Evolutionary conservation across 441 rosid species (phyloP).

Genomic region (Pelargonium fulgidum): DNA sequence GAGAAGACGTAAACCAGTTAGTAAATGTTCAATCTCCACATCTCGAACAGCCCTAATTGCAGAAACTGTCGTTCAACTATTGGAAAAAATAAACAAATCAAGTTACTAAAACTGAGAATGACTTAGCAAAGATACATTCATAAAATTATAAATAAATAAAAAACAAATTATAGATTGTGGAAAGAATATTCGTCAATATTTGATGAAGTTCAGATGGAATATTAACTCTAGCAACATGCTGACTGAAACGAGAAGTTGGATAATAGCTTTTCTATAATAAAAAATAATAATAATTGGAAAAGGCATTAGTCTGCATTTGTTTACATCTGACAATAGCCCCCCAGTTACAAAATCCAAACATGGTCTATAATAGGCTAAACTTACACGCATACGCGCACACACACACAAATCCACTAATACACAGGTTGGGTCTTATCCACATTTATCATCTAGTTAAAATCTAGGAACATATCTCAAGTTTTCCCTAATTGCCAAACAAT

Average conservation of each 20-base stretch:
- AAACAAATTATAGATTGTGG: not conserved
- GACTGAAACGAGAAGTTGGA: constrained; percentile 17
- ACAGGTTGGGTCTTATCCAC: no score
- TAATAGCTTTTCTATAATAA: not conserved
- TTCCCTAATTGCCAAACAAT: no score
- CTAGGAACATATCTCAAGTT: no score
- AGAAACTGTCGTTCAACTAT: constrained; percentile 55
- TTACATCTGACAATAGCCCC: no score
- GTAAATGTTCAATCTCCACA: constrained; percentile 53
- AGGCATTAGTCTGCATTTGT: no score
- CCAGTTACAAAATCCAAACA: no score
- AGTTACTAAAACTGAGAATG: not conserved
- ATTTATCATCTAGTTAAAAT: no score
- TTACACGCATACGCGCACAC: no score
- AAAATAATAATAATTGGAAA: no score
- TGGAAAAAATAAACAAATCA: constrained; percentile 9
- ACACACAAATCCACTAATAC: no score
- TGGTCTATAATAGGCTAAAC: no score
- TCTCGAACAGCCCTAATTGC: constrained; percentile 70
- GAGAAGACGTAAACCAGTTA: constrained; percentile 52
- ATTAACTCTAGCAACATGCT: constrained; percentile 17
- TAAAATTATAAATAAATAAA: not conserved
- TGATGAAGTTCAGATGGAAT: not conserved
- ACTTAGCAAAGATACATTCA: constrained; percentile 3
- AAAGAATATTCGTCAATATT: not conserved